Percentiles rank a stretch among this genome's conserved stretches.
phyloP scores from a whole-genome alignment of 2,329 filamentous ascomycete genomes.

The Trichoderma sp. region DNA sequence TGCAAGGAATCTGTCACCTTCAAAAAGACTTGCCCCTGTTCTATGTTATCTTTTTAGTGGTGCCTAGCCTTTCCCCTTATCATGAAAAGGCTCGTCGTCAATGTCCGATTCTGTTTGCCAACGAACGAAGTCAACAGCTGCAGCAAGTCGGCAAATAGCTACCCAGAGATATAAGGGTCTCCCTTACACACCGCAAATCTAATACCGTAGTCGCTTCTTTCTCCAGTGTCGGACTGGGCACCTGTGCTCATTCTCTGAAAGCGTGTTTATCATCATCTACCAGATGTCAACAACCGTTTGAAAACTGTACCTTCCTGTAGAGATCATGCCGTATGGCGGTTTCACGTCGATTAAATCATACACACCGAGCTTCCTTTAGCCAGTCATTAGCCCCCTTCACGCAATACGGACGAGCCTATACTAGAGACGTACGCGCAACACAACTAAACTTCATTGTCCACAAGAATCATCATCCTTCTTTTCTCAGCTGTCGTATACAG shows the following conservation, averaged over 20 bases:
- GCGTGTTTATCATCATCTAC: background rate
- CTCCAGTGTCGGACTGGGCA: background rate
- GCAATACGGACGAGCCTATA: background rate
- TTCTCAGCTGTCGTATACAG: background rate
- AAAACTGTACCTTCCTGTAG: background rate
- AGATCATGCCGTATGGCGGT: background rate
- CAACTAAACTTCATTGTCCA: background rate
- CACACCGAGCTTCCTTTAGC: background rate
- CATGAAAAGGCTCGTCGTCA: background rate
- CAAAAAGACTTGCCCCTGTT: background rate
- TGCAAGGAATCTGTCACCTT: background rate
- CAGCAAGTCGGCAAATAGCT: background rate
- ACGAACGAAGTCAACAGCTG: background rate
- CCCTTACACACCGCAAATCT: background rate
- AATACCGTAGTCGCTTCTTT: background rate
- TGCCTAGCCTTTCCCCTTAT: background rate
- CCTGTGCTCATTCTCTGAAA: background rate
- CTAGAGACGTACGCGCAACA: constrained; percentile 1
- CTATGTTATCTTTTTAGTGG: no score
- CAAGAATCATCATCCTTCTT: constrained; percentile 10
- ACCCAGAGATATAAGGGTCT: background rate
- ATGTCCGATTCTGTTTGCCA: background rate
- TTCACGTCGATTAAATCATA: background rate
- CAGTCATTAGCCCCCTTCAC: background rate
- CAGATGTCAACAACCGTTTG: background rate